A percentile compares a stretch with the other conserved stretches of the same genome.
These are phyloP conservation scores for Dryadomyces quercus-mongolicae DNA, from an alignment of 2,329 filamentous ascomycete genomes.

Conservation along the genomic window DNA sequence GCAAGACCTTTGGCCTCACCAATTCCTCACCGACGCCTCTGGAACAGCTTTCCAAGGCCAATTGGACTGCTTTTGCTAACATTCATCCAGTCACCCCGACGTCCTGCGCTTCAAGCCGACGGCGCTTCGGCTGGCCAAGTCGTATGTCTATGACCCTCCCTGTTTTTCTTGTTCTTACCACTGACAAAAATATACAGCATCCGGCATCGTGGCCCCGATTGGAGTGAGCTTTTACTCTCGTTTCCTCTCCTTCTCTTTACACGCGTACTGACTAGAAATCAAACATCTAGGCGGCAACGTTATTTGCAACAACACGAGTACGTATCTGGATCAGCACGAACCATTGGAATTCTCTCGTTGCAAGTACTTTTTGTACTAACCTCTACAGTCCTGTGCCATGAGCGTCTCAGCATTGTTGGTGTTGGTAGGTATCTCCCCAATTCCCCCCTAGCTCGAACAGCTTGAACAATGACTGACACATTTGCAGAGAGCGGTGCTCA, in stretches of 20 bases:
- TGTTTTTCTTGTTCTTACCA: conserved; percentile 14
- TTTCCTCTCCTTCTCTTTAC: not conserved
- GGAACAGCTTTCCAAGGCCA: not conserved
- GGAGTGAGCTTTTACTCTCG: conserved; percentile 46
- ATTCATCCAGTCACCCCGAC: conserved; percentile 61
- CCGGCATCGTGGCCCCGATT: conserved; percentile 94
- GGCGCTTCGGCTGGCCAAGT: conserved; percentile 85
- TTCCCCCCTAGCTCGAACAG: too few relatives aligned
- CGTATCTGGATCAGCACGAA: conserved; percentile 18
- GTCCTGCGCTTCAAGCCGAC: conserved; percentile 94
- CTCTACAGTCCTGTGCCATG: conserved; percentile 78
- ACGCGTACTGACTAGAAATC: not conserved
- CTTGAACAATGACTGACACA: conserved; percentile 18
- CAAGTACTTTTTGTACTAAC: conserved; percentile 20
- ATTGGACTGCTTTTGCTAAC: conserved; percentile 9
- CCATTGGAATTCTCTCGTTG: too few relatives aligned
- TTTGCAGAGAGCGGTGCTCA: conserved; percentile 79
- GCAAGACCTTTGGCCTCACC: conserved; percentile 10
- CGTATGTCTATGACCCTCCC: conserved; percentile 46
- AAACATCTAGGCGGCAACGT: conserved; percentile 63
- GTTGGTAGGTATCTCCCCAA: conserved; percentile 55
- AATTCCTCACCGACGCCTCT: not conserved
- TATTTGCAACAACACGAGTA: conserved; percentile 84
- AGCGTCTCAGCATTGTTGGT: conserved; percentile 94
- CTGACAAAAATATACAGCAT: conserved; percentile 42